phyloP scores from a whole-genome alignment of 2,329 filamentous ascomycete species.

The Colletotrichum tofieldiae region DNA sequence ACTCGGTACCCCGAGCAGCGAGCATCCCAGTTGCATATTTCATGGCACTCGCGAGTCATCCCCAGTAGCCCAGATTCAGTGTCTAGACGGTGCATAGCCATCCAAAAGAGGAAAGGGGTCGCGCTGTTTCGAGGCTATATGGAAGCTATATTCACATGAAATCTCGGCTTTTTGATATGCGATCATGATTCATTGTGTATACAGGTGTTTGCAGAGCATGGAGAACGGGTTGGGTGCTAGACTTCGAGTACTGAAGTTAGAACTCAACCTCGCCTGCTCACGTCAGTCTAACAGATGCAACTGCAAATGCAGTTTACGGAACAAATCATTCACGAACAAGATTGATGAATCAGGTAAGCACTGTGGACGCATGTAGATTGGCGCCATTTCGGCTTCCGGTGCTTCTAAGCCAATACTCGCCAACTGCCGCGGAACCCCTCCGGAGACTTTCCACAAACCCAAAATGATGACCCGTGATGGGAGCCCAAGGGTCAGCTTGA shows the following conservation, averaged over 20 bases:
- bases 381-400: too few relatives aligned
- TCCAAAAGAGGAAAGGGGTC: neutral
- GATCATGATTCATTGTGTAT: constrained; percentile 11
- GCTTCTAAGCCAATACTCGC: too few relatives aligned
- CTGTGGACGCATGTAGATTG: too few relatives aligned
- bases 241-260: neutral
- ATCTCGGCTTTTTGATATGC: constrained; percentile 19
- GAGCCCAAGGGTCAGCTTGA: too few relatives aligned
- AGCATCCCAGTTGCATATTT: neutral
- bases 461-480: too few relatives aligned
- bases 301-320: neutral
- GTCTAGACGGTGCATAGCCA: constrained; percentile 16
- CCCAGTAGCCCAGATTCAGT: neutral
- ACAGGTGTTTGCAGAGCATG: constrained; percentile 9
- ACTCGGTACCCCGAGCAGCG: neutral
- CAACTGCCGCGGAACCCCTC: too few relatives aligned
- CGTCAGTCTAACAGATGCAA: neutral
- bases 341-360: neutral
- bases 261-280: neutral
- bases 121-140: neutral
- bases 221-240: too few relatives aligned
- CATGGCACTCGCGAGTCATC: neutral
- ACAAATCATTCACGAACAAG: neutral
- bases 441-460: too few relatives aligned
- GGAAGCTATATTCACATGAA: constrained; percentile 27